These are phyloP conservation scores for Acanthamoeba lenticulata DNA, from an alignment of 208 protist species.

Conservation along the genomic window DNA sequence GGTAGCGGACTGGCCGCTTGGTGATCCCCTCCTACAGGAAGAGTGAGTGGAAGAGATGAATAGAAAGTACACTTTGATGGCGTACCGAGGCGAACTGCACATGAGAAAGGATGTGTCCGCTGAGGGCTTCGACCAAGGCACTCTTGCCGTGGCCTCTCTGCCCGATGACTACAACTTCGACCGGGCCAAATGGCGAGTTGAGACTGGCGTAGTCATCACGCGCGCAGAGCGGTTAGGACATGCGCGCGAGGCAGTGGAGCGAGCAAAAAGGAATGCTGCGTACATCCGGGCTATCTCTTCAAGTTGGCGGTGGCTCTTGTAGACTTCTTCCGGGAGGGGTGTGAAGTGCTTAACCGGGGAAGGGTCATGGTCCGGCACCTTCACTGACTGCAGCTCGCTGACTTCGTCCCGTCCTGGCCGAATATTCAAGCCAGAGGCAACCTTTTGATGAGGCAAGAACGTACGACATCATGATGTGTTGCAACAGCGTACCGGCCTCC, in stretches of 20 bases:
- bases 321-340: not conserved
- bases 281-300: conserved; percentile 28
- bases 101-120: not conserved
- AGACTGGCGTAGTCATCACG: no score
- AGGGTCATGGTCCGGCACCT: not conserved
- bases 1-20: conserved; percentile 31
- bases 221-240: not conserved
- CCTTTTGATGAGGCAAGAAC: not conserved
- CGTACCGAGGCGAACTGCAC: not conserved
- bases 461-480: not conserved
- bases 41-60: no score
- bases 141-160: conserved; percentile 60
- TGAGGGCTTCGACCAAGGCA: conserved; percentile 6
- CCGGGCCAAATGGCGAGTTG: conserved; percentile 14
- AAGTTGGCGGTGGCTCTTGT: conserved; percentile 30
- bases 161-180: not conserved
- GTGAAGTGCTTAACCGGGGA: conserved; percentile 8
- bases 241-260: not conserved
- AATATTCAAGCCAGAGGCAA: not conserved
- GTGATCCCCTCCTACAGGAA: conserved; percentile 22
- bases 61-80: no score
- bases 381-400: not conserved
- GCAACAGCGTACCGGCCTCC: not conserved
- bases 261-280: not conserved
- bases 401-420: not conserved